Evolutionary conservation across 2,329 filamentous ascomycete genomes (phyloP).

Genomic region (Trichoderma sp.): DNA sequence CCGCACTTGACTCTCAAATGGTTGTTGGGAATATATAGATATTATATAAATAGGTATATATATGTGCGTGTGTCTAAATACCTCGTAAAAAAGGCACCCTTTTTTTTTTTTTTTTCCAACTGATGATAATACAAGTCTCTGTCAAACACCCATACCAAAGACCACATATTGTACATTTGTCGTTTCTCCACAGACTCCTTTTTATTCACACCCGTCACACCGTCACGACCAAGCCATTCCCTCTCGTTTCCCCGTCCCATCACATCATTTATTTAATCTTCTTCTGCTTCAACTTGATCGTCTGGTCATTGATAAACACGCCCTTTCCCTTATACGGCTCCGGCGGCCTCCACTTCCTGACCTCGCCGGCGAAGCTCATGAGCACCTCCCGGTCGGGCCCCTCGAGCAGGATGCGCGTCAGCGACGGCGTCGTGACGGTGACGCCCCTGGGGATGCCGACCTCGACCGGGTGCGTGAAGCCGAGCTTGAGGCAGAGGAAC

Average conservation of each 20-base stretch:
- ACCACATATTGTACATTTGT: constrained; percentile 7
- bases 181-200: neutral
- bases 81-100: neutral
- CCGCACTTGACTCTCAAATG: neutral
- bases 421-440: constrained; percentile 81
- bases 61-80: constrained; percentile 30
- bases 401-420: constrained; percentile 87
- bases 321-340: constrained; percentile 99
- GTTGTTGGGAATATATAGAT: neutral
- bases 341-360: constrained; percentile 82
- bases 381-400: constrained; percentile 81
- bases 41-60: neutral
- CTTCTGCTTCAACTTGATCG: constrained; percentile 97
- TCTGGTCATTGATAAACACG: constrained; percentile 96
- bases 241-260: neutral
- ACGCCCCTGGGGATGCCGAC: constrained; percentile 78
- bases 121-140: constrained; percentile 31
- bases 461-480: constrained; percentile 94
- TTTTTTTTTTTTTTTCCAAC: neutral
- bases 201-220: neutral
- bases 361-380: constrained; percentile 86
- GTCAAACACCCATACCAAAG: constrained; percentile 27
- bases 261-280: constrained; percentile 71
- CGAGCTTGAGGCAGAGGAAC: constrained; percentile 91
- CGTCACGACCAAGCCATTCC: neutral